Percentiles rank a stretch among this genome's conserved stretches.
Evolutionary conservation across 1,139 yeast species (phyloP).

Genomic region (Geotrichum citri-aurantii): DNA sequence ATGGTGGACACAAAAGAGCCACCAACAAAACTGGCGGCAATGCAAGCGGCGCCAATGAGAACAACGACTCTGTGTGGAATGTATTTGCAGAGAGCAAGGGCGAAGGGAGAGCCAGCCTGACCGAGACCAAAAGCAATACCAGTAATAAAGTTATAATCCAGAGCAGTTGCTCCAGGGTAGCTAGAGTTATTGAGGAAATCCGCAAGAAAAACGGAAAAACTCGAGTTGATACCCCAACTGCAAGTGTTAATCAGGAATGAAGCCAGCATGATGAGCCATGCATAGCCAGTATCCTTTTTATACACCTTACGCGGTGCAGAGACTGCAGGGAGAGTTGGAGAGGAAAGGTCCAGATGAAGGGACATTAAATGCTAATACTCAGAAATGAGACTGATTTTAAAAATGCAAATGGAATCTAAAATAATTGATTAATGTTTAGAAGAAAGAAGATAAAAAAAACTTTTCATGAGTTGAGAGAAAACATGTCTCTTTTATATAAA

Average conservation of each 20-base stretch:
- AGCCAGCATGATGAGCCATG: conserved; percentile 62
- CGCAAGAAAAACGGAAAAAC: conserved; percentile 62
- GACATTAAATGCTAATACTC: not conserved
- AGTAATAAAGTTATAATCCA: conserved; percentile 64
- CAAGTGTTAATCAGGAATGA: conserved; percentile 49
- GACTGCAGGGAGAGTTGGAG: not conserved
- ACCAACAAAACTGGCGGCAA: conserved; percentile 52
- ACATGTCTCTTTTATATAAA: not conserved
- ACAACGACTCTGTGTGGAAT: conserved; percentile 39
- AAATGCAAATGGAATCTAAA: too few species aligned
- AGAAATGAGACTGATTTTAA: too few species aligned
- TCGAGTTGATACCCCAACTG: conserved; percentile 73
- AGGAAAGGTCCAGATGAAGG: not conserved
- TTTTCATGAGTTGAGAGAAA: too few species aligned
- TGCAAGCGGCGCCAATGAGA: conserved; percentile 46
- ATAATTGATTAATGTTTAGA: too few species aligned
- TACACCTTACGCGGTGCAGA: not conserved
- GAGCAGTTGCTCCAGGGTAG: conserved; percentile 53
- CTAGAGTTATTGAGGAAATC: conserved; percentile 43
- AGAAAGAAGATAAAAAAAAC: not conserved
- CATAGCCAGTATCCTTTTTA: conserved; percentile 54
- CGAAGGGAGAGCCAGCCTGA: conserved; percentile 49
- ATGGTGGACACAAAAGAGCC: conserved; percentile 58
- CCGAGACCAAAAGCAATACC: conserved; percentile 58
- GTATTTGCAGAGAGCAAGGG: conserved; percentile 37